Percentiles rank a stretch among this genome's conserved stretches.
phyloP scores from a whole-genome alignment of 108 stramenopile species.

The Skeletonema marinoi region DNA sequence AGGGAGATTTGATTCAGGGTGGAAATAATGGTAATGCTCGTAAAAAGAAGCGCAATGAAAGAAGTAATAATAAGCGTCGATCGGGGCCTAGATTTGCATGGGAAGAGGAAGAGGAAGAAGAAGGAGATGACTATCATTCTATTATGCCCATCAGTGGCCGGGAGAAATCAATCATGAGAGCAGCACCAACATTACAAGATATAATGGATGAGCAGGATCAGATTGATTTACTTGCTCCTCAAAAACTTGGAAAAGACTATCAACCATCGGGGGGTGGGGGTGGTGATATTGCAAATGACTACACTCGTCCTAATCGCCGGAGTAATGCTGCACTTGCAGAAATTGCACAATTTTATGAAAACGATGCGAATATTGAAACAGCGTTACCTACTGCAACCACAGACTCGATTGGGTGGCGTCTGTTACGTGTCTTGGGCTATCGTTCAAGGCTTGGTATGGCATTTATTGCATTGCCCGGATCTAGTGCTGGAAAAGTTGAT shows the following conservation, averaged over 20 bases:
- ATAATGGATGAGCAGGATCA: conserved; percentile 51
- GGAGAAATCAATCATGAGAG: background rate
- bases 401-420: conserved; percentile 55
- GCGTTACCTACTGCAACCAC: background rate
- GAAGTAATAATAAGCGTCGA: conserved; percentile 8
- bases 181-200: conserved; percentile 30
- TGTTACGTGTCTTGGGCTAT: conserved; percentile 72
- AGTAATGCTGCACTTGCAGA: conserved; percentile 36
- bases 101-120: conserved; percentile 28
- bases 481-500: background rate
- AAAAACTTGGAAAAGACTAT: conserved; percentile 10
- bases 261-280: background rate
- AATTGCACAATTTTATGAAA: conserved; percentile 22
- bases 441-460: conserved; percentile 58
- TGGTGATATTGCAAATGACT: background rate
- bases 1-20: conserved; percentile 41
- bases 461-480: conserved; percentile 37
- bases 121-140: background rate
- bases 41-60: conserved; percentile 8
- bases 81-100: conserved; percentile 26
- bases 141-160: background rate
- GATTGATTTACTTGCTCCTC: conserved; percentile 25
- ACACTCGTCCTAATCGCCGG: background rate
- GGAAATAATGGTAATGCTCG: background rate
- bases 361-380: background rate